Evolutionary conservation across 225 moss, liverwort and hornwort genomes (phyloP), one percentile per base, ranked within the genome.

Genomic region (Bryum argenteum): DNA sequence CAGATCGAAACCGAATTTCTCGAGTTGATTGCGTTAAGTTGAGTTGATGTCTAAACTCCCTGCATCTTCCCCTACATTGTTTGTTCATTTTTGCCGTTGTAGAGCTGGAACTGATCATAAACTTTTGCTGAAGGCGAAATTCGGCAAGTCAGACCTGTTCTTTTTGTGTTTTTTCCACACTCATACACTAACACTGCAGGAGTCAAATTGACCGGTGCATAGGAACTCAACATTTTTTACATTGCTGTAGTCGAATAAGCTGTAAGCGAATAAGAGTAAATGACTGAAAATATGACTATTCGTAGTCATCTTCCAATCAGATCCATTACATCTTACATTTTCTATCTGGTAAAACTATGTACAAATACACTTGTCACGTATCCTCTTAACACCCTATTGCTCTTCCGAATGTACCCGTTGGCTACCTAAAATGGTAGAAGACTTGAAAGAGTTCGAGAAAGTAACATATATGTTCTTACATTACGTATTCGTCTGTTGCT

Each of bases 1-100:
- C 83, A 87, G 90, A 77, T 90, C 66, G 81, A 79, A 22, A 18
- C 89, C 14, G 72, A 82, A 67, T 87, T 90, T 72, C 75, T 84
- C 16, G 76, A 84, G 54, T 78, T 83, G 21, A 77, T 87, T 13
- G 87, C 80, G 61, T 78, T 88, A 77, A 88, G 85, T 78, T n/a
- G n/a, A n/a, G n/a, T n/a, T n/a, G n/a, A 18, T 33, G 54, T 9
- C 23, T 56, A 15, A 65, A 26, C 65, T 20, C 43, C 14, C 63
- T 6, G 24, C 17, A 17, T 33, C 17, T 44, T 66, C 7, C 45
- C 15, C n/a, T n/a, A n/a, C n/a, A 4, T 3, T 33, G 33, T 33
- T 4, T 26, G 2, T 2, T 26, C 4, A 4, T 63, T 54, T 47
- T 4, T 44, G 47, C 14, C 13, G 16, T 13, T 6, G 47, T 17